phyloP scores from a whole-genome alignment of 164 flowering plant species.

The Vitis rupestris region DNA sequence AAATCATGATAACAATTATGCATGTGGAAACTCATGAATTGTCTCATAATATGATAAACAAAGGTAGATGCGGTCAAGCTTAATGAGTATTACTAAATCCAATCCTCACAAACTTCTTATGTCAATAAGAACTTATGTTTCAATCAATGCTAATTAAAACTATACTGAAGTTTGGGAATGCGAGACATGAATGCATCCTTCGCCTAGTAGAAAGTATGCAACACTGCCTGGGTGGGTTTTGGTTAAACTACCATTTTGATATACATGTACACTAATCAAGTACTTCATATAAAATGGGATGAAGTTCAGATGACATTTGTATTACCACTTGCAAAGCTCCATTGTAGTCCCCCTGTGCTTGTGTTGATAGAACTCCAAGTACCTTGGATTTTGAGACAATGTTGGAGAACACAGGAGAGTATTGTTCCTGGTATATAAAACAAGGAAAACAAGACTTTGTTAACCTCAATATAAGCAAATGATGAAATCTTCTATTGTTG shows the following conservation, averaged over 20 bases:
- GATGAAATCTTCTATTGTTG: background rate
- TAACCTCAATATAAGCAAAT: background rate
- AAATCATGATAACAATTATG: too few species aligned
- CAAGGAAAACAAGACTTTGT: background rate
- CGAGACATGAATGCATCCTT: background rate
- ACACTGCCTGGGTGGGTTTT: too few species aligned
- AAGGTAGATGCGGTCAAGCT: too few species aligned
- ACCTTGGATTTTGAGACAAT: constrained; percentile 26
- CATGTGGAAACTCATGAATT: too few species aligned
- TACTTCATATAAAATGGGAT: background rate
- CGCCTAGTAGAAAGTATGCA: too few species aligned
- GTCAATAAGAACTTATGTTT: too few species aligned
- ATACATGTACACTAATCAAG: background rate
- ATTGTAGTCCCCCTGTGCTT: constrained; percentile 12
- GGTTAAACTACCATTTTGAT: too few species aligned
- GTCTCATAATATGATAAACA: too few species aligned
- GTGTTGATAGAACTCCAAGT: constrained; percentile 6
- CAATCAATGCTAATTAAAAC: background rate
- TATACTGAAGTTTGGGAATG: background rate
- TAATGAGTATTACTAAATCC: too few species aligned
- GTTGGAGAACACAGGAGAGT: constrained; percentile 21
- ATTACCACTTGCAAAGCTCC: constrained; percentile 36
- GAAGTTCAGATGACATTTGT: background rate
- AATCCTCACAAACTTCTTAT: too few species aligned
- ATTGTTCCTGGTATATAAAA: constrained; percentile 17